Evolutionary conservation across 1,284 basidiomycete species (phyloP).

Genomic region (Ganoderma leucocontextum): DNA sequence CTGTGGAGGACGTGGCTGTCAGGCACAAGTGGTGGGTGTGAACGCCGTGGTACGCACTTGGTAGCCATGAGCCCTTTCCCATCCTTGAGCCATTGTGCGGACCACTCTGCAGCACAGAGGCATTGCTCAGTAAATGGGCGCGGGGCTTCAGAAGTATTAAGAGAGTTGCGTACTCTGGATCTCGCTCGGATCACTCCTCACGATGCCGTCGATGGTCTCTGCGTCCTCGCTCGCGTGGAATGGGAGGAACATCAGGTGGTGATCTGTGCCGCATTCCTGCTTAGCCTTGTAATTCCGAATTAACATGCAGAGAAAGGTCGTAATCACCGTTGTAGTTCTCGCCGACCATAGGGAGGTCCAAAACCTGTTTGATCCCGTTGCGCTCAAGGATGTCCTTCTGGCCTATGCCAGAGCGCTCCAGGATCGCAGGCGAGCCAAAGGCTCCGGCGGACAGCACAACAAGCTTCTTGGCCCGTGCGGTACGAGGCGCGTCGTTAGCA

Average conservation of each 20-base stretch:
- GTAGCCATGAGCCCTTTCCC: constrained; percentile 56
- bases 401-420: constrained; percentile 46
- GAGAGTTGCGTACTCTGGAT: constrained; percentile 39
- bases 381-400: constrained; percentile 47
- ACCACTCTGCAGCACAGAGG: constrained; percentile 41
- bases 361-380: constrained; percentile 48
- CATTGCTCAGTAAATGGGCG: neutral
- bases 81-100: constrained; percentile 49
- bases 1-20: constrained; percentile 36
- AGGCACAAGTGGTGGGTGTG: neutral
- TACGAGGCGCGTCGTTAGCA: constrained; percentile 28
- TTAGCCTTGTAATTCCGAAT: neutral
- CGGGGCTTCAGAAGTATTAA: neutral
- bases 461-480: constrained; percentile 49
- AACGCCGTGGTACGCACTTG: constrained; percentile 46
- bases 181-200: constrained; percentile 44
- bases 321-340: constrained; percentile 61
- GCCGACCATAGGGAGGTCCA: constrained; percentile 67
- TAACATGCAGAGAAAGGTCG: neutral
- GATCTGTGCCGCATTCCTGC: constrained; percentile 46
- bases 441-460: constrained; percentile 56
- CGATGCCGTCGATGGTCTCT: constrained; percentile 53
- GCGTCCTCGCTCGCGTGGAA: constrained; percentile 51
- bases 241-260: constrained; percentile 44
- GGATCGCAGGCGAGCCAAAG: constrained; percentile 39